Evolutionary conservation across 2,329 filamentous ascomycete species (phyloP), one percentile per base, ranked within the genome.

Genomic region (Trichophyton equinum): DNA sequence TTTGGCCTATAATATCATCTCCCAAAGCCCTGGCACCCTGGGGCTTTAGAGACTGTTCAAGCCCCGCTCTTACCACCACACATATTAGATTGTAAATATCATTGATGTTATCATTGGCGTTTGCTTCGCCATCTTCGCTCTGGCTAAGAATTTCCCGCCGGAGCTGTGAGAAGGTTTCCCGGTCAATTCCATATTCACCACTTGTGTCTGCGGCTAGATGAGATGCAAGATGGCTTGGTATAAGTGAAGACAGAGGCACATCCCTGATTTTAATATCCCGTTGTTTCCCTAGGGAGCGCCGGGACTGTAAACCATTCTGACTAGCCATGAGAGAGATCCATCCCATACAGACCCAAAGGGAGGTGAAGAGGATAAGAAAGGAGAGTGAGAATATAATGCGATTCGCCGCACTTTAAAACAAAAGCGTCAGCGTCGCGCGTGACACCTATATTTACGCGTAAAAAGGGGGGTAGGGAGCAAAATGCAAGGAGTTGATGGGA

Each of bases 51-150:
- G 80, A 60, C 2, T 63, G 80, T 66, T 91, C 87, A 11, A 96
- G 78, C 22, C 90, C 87, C 62, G 89, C 88, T 69, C 88, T 86
- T 57, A 87, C 81, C 67, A 94, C 88, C 64, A 96, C 87, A 69
- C 88, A 91, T 59, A 96, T 85, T 57, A 96, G 81, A 74, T 91
- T 88, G 68, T 91, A 87, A 67, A 95, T 92, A 70, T 95, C 85
- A 58, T 85, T 81, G 51, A 88, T 75, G 65, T 87, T 85, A 51
- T 88, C 84, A 64, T 86, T 82, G 1, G 78, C 69, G 11, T 82
- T 81, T 36, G 74, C 63, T 51, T 75, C 73, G 47, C 72, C 74
- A 44, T 74, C 70, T 51, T 73, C 72, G 55, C 73, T 74, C 60
- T 80, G 77, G 15, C 74, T 78, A 11, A 85, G 70, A 22, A 84